Percentiles rank a stretch among this genome's conserved stretches.
These are phyloP conservation scores for Hemerocallis citrina DNA, from an alignment of 106 monocot species.

Conservation along the genomic window DNA sequence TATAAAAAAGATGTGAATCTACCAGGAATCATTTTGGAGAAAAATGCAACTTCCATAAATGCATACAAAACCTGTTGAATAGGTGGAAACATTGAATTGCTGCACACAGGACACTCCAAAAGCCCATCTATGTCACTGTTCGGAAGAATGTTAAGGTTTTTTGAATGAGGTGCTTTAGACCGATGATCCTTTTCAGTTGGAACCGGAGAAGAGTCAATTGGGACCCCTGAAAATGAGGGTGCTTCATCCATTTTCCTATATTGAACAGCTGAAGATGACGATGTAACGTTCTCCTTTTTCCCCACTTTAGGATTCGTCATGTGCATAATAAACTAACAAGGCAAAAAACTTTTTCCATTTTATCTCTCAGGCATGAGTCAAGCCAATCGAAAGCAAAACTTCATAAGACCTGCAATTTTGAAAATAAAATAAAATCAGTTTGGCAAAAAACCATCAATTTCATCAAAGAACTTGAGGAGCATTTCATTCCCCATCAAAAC, in stretches of 20 bases:
- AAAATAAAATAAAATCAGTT: too few relatives aligned
- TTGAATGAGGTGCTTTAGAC: conserved; percentile 5
- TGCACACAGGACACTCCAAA: conserved; percentile 48
- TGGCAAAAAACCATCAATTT: too few relatives aligned
- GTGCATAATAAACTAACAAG: conserved; percentile 1
- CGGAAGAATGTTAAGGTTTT: conserved; percentile 5
- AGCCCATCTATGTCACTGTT: conserved; percentile 19
- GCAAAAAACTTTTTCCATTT: not conserved
- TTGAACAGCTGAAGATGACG: not conserved
- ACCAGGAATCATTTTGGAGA: not conserved
- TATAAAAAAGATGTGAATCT: not conserved
- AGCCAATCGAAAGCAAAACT: not conserved
- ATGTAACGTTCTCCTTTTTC: conserved; percentile 3
- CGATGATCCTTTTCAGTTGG: conserved; percentile 2
- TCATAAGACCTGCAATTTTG: not conserved
- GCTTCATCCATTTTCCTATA: conserved; percentile 9
- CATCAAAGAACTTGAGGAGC: too few relatives aligned
- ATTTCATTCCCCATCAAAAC: too few relatives aligned
- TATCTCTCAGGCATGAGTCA: not conserved
- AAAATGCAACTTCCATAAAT: not conserved
- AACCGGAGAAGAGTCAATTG: not conserved
- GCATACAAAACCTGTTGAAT: conserved; percentile 42
- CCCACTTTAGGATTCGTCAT: conserved; percentile 11
- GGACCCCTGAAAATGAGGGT: not conserved
- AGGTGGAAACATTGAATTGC: conserved; percentile 45